These are phyloP conservation scores for Phylloporus arenicola DNA, from an alignment of 768 basidiomycete species.

Conservation along the genomic window DNA sequence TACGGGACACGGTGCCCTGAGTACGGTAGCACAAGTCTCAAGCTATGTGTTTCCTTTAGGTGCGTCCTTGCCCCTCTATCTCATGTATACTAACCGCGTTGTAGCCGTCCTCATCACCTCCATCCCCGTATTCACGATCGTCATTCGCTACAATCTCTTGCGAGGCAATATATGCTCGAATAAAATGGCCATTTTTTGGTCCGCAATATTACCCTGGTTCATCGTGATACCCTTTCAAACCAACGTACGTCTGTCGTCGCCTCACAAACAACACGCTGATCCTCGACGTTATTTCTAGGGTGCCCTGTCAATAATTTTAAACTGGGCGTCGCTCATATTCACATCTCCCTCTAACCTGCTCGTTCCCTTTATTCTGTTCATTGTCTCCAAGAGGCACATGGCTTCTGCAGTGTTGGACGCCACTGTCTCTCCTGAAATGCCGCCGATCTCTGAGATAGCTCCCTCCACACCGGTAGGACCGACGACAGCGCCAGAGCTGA, in stretches of 20 bases:
- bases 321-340: slow-evolving; percentile 24
- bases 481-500: neutral
- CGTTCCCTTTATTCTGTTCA: slow-evolving; percentile 18
- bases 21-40: slow-evolving; percentile 8
- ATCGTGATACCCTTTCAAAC: slow-evolving; percentile 24
- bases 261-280: neutral
- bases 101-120: slow-evolving; percentile 23
- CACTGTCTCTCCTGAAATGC: slow-evolving; percentile 3
- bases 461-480: neutral
- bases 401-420: slow-evolving; percentile 19
- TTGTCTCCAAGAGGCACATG: slow-evolving; percentile 14
- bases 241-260: slow-evolving; percentile 8
- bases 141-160: slow-evolving; percentile 23
- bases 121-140: slow-evolving; percentile 21
- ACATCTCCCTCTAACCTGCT: slow-evolving; percentile 21
- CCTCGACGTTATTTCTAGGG: slow-evolving; percentile 4
- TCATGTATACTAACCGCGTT: neutral
- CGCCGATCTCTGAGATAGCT: neutral
- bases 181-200: slow-evolving; percentile 20
- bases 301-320: slow-evolving; percentile 15
- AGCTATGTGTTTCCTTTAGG: slow-evolving; percentile 21
- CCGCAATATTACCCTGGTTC: slow-evolving; percentile 21
- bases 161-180: slow-evolving; percentile 22
- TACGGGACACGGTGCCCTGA: slow-evolving; percentile 1
- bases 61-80: neutral